phyloP scores from a whole-genome alignment of 192 early-diverging fungal genomes.

The Podila epigama region DNA sequence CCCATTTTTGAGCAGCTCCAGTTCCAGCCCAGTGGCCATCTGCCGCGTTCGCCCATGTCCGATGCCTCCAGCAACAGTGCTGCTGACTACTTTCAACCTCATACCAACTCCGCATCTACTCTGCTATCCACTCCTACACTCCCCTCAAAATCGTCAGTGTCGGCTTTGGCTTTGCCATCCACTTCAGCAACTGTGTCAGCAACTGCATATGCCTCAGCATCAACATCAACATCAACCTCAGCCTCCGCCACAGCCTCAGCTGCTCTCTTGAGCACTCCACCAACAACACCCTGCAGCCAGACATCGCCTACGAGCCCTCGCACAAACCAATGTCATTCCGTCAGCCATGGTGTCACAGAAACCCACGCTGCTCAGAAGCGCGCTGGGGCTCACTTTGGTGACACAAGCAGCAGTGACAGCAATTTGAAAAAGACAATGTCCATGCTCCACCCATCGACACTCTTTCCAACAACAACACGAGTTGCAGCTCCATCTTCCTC shows the following conservation, averaged over 20 bases:
- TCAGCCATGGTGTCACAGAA: not conserved
- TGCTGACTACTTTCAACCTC: slow-evolving; percentile 21
- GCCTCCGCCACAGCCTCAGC: not conserved
- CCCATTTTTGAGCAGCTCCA: slow-evolving; percentile 33
- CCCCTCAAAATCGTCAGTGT: too few species aligned
- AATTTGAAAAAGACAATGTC: too few species aligned
- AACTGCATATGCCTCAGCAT: too few species aligned
- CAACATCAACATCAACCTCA: not conserved
- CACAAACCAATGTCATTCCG: too few species aligned
- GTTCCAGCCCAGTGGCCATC: not conserved
- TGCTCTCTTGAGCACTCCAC: not conserved
- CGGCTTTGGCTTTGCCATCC: too few species aligned
- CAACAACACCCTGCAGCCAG: not conserved
- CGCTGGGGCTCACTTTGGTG: not conserved
- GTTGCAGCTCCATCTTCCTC: not conserved
- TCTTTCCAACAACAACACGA: not conserved
- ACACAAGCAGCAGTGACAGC: too few species aligned
- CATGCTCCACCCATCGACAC: too few species aligned
- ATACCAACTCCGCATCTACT: not conserved
- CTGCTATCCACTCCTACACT: too few species aligned
- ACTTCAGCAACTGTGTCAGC: too few species aligned
- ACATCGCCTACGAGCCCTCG: not conserved
- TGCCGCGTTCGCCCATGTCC: slow-evolving; percentile 30
- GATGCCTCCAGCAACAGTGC: slow-evolving; percentile 27
- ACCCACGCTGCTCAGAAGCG: not conserved